Base-by-base conservation (phyloP, 192 early-diverging fungal genomes). In the Coemansia sp. region DNA sequence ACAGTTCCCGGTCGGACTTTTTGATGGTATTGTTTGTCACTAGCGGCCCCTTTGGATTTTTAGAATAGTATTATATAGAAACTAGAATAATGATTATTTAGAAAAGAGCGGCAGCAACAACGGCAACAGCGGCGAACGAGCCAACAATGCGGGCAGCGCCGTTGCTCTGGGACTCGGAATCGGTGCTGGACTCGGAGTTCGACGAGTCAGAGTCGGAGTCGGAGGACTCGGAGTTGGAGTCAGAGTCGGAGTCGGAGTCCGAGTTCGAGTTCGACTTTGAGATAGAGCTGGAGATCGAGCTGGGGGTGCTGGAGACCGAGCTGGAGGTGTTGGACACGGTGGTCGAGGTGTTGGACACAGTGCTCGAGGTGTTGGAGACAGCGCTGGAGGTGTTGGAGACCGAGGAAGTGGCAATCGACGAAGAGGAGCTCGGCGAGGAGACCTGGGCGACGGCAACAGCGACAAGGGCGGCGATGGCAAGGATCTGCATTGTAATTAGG, bases 41-140 rank as follows among this genome's bases (percentile, higher is more conserved):
- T n/a, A n/a, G n/a, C n/a, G n/a, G n/a, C n/a, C n/a, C n/a, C n/a
- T n/a, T n/a, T n/a, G n/a, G n/a, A n/a, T n/a, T n/a, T n/a, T n/a
- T n/a, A n/a, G n/a, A n/a, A n/a, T n/a, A 56, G 54, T 18, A 61
- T 14, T 24, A 41, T 54, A 53, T 15, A 27, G 37, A 56, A 62
- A 40, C 29, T 40, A 21, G 65, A 24, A 56, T 46, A 34, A 17
- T 46, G 24, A 12, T 17, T 3, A 7, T 53, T 71, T 72, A 78
- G 75, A 71, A 78, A 43, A 78, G 41, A 22, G 75, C 68, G 34
- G 75, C 75, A 46, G 57, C 65, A 39, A 63, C 75, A 33, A 68
- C 41, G 54, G 57, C 68, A 42, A 52, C 70, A 26, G 75, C 75
- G n/a, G 62, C 68, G 17, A 60, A 21, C 17, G 62, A 67, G 62